Percentiles rank a stretch among this genome's conserved stretches.
phyloP scores from a whole-genome alignment of 805 yeast genomes.

The Teunomyces lycoperdinae region DNA sequence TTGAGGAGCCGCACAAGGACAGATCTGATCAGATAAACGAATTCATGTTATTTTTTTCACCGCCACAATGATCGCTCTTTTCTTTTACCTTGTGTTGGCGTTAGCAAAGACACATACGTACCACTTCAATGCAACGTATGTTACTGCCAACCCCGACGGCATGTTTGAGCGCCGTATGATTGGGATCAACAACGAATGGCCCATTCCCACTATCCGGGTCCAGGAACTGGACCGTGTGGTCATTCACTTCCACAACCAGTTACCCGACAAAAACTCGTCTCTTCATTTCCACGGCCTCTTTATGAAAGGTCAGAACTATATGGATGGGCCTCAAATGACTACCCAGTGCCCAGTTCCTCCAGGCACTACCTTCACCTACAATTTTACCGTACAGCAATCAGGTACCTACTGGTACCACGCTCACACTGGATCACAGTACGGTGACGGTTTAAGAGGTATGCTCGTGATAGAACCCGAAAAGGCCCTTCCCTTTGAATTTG shows the following conservation, averaged over 20 bases:
- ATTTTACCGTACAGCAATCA: slow-evolving; percentile 37
- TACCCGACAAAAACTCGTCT: slow-evolving; percentile 35
- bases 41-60: background rate
- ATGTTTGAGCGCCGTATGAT: slow-evolving; percentile 47
- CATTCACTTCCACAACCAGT: slow-evolving; percentile 31
- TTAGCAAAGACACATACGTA: slow-evolving; percentile 25
- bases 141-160: slow-evolving; percentile 58
- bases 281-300: slow-evolving; percentile 48
- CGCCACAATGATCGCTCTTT: background rate
- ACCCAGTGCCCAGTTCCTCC: slow-evolving; percentile 48
- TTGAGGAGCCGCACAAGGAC: no score
- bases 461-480: slow-evolving; percentile 53
- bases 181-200: slow-evolving; percentile 54
- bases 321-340: slow-evolving; percentile 47
- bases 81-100: background rate
- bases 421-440: slow-evolving; percentile 72
- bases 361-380: slow-evolving; percentile 34
- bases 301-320: slow-evolving; percentile 33
- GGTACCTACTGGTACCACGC: slow-evolving; percentile 71
- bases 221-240: slow-evolving; percentile 38
- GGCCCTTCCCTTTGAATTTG: slow-evolving; percentile 53
- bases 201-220: slow-evolving; percentile 40
- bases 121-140: slow-evolving; percentile 37
- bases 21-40: slow-evolving; percentile 1
- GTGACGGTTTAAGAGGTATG: slow-evolving; percentile 74